A percentile compares a stretch with the other conserved stretches of the same genome.
phyloP scores from a whole-genome alignment of 306 rosid genomes.

The Acacia confusa region DNA sequence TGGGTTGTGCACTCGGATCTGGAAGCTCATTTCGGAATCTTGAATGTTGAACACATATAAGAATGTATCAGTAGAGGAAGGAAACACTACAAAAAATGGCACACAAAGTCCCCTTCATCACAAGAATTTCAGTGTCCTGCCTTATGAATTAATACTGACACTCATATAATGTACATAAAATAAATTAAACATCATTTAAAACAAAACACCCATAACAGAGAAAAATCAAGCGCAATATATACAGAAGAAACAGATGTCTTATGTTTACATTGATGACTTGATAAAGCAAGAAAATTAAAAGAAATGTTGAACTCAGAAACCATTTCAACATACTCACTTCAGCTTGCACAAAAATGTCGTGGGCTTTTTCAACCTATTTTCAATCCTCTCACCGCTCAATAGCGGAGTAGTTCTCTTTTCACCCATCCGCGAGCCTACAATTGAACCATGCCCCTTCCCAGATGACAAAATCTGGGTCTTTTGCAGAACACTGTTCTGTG shows the following conservation, averaged over 20 bases:
- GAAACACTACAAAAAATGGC: conserved; percentile 6
- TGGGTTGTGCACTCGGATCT: conserved; percentile 97
- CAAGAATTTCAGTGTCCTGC: conserved; percentile 9
- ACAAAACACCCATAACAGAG: conserved; percentile 9
- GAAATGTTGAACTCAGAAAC: conserved; percentile 27
- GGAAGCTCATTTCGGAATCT: conserved; percentile 99
- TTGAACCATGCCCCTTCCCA: conserved; percentile 82
- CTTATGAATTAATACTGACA: conserved; percentile 8
- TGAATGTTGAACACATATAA: conserved; percentile 31
- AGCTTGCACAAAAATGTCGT: conserved; percentile 97
- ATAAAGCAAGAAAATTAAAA: neutral
- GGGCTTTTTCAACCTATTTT: conserved; percentile 96
- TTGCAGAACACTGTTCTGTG: conserved; percentile 70
- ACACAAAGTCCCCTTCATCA: conserved; percentile 3
- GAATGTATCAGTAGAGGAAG: conserved; percentile 36
- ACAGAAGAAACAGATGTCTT: neutral
- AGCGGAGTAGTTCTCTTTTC: conserved; percentile 75
- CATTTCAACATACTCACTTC: conserved; percentile 66
- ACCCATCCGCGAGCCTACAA: conserved; percentile 87
- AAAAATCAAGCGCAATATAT: conserved; percentile 11
- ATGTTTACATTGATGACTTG: neutral
- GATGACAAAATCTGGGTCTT: conserved; percentile 72
- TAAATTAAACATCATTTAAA: conserved; percentile 5
- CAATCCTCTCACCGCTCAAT: conserved; percentile 82
- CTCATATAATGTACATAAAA: neutral